These are phyloP conservation scores for Epichloe brachyelytri DNA, from an alignment of 2,329 filamentous ascomycete species.

Conservation along the genomic window DNA sequence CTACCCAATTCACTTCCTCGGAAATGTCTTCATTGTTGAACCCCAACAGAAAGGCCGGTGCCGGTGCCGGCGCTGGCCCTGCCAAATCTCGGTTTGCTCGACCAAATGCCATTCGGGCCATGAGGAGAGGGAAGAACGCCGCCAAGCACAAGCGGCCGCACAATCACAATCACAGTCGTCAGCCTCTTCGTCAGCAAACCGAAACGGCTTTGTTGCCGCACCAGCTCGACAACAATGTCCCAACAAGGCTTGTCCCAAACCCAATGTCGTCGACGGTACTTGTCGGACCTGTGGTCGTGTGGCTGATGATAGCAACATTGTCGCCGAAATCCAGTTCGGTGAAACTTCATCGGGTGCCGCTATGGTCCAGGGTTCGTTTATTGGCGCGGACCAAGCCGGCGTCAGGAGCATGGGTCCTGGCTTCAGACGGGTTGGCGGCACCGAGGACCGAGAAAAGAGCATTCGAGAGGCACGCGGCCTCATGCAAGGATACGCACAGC, in stretches of 20 bases:
- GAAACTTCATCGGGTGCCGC: slow-evolving; percentile 78
- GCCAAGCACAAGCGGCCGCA: slow-evolving; percentile 18
- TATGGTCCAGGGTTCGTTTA: slow-evolving; percentile 78
- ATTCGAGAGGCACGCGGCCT: slow-evolving; percentile 44
- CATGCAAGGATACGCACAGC: slow-evolving; percentile 49
- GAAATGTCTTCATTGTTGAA: slow-evolving; percentile 35
- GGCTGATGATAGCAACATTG: slow-evolving; percentile 76
- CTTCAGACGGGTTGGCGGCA: slow-evolving; percentile 45
- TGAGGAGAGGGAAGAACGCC: slow-evolving; percentile 39
- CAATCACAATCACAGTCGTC: slow-evolving; percentile 8
- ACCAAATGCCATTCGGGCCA: slow-evolving; percentile 36
- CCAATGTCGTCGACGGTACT: slow-evolving; percentile 50
- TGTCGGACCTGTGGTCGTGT: slow-evolving; percentile 79
- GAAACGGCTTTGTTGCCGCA: slow-evolving; percentile 19
- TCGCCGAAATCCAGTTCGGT: slow-evolving; percentile 82
- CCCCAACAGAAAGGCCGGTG: slow-evolving; percentile 23
- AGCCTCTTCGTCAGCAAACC: slow-evolving; percentile 16
- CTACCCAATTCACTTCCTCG: background rate
- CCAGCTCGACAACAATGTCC: slow-evolving; percentile 35
- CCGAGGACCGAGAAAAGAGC: slow-evolving; percentile 45
- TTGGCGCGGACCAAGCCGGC: slow-evolving; percentile 75
- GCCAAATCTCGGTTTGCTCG: slow-evolving; percentile 29
- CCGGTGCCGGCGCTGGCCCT: slow-evolving; percentile 13
- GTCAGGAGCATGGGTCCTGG: slow-evolving; percentile 54
- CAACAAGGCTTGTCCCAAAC: slow-evolving; percentile 47